Evolutionary conservation across 371 early-diverging fungal species (phyloP), one percentile per base, ranked within the genome.

Genomic region (Actinomucor elegans): DNA sequence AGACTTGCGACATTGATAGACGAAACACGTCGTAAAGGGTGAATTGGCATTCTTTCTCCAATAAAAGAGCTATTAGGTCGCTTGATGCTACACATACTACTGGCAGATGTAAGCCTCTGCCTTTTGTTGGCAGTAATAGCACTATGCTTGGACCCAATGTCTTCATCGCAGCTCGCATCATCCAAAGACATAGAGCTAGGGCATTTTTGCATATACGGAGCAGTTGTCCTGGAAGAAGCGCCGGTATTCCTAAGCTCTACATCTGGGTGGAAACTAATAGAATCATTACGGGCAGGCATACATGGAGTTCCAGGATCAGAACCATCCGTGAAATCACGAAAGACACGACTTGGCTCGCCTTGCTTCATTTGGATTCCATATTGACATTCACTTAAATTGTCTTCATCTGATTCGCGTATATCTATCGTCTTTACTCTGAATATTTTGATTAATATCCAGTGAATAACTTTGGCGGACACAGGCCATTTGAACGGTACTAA

Each of bases 361-460:
- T 32, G 31, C n/a, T n/a, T 20, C n/a, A n/a, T n/a, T n/a, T n/a
- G n/a, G n/a, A n/a, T n/a, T n/a, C n/a, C n/a, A n/a, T n/a, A n/a
- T n/a, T n/a, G n/a, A n/a, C n/a, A n/a, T n/a, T n/a, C n/a, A n/a
- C n/a, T n/a, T n/a, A n/a, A n/a, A n/a, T n/a, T n/a, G 5, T 41
- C 32, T 10, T 41, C 20, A 8, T 41, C 23, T 1, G 34, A 18
- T 17, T 26, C n/a, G 12, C 17, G 18, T 5, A 1, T 11, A 21
- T 20, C 23, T 14, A 17, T 9, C 0, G 46, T 31, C 3, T 44
- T 53, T 0, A 66, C 47, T 21, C 51, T 48, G 31, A 61, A 66
- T 1, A 72, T 20, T 14, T 17, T 15, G 0, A 43, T 5, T 9
- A 72, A 45, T 9, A 61, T 0, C 66, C 69, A 72, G 44, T 68